Base-by-base conservation (phyloP, 768 basidiomycete species). In the Coprinopsis cinerea region DNA sequence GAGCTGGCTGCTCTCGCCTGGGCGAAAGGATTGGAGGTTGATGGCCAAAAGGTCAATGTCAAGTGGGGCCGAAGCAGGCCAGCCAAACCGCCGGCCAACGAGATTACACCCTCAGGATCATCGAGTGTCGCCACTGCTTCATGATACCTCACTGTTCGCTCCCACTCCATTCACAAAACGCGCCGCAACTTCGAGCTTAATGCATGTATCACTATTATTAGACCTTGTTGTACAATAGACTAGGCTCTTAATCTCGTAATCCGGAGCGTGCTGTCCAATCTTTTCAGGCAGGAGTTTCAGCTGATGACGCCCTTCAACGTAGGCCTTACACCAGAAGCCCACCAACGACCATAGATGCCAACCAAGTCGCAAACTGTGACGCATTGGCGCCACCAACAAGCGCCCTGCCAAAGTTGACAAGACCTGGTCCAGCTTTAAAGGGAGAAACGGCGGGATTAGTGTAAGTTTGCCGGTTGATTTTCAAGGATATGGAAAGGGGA, bases 1-100 rank as follows among this genome's bases (percentile, higher is more conserved):
- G 96, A 99, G 67, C 71, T 73, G 14, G 92, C 90, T 0, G 94
- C 94, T 0, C 81, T 88, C 54, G 84, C 87, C 9, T 92, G 94
- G 82, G 81, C 91, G n/a, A 83, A 84, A 54, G 93, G 94, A 1
- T 71, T 98, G 9, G 94, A 95, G 56, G 73, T 97, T 22, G 85
- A 91, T 24, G 86, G 82, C 1, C 82, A 85, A 61, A 73, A 71
- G 27, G 77, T 87, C 9, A 71, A 76, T 39, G 78, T 95, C 23
- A 89, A 85, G 56, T 99, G 95, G 95, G 95, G 95, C 2, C 76
- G 93, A 52, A 84, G 90, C 59, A 79, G 71, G 69, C 67, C 63
- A 53, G 58, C 56, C 20, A 78, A 77, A 45, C 56, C 61, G 26
- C 52, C 69, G 17, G 43, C 58, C 32, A 55, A 49, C 48, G 44